Percentiles rank a stretch among this genome's conserved stretches.
Evolutionary conservation across 2,329 filamentous ascomycete species (phyloP).

Genomic region (Stenocarpella maydis): DNA sequence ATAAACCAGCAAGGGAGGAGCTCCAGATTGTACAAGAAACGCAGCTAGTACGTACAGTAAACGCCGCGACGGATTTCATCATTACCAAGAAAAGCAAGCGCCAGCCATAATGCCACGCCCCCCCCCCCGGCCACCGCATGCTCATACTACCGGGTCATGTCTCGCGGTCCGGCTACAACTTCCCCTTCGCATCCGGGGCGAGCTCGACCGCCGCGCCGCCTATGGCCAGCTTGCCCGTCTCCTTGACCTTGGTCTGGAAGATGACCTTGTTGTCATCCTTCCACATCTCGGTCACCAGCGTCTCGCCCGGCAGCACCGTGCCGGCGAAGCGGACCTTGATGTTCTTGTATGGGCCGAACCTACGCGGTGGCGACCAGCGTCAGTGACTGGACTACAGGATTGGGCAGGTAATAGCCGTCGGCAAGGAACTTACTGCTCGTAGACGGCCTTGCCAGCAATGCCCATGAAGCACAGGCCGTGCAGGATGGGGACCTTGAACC

Average conservation of each 20-base stretch:
- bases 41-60: neutral
- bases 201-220: constrained; percentile 83
- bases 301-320: constrained; percentile 85
- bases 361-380: constrained; percentile 3
- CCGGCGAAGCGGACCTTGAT: constrained; percentile 93
- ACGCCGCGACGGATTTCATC: neutral
- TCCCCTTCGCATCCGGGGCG: constrained; percentile 48
- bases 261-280: constrained; percentile 80
- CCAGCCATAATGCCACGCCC: neutral
- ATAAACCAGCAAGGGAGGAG: neutral
- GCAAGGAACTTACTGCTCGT: constrained; percentile 61
- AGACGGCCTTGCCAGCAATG: constrained; percentile 88
- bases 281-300: constrained; percentile 95
- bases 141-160: neutral
- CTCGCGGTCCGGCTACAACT: constrained; percentile 37
- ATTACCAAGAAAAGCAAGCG: neutral
- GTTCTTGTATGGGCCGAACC: constrained; percentile 83
- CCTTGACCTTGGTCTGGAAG: constrained; percentile 89
- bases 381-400: neutral
- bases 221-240: constrained; percentile 91
- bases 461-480: constrained; percentile 98
- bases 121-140: neutral
- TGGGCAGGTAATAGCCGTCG: neutral
- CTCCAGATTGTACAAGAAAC: constrained; percentile 7
- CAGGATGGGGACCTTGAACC: constrained; percentile 92